Evolutionary conservation across 306 rosid species (phyloP).

Genomic region (Hippophae rhamnoides): DNA sequence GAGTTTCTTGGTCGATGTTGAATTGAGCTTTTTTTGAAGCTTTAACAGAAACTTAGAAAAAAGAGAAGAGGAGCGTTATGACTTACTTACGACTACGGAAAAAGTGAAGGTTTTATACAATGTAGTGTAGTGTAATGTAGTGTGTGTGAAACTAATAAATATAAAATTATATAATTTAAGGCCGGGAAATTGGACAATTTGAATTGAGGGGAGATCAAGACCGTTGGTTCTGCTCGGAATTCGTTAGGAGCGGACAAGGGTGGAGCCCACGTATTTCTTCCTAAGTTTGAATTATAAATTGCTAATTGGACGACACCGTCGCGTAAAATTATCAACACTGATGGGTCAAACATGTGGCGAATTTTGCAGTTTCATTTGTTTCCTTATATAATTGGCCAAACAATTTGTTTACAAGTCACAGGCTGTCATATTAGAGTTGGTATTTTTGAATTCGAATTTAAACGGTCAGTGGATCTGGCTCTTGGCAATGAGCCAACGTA

Average conservation of each 20-base stretch:
- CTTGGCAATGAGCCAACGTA: background rate
- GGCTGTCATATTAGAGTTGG: conserved; percentile 11
- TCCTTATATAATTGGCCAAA: conserved; percentile 19
- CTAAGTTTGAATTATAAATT: background rate
- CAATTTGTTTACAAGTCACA: conserved; percentile 14
- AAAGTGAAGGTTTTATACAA: conserved; percentile 14
- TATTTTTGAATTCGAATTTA: conserved; percentile 65
- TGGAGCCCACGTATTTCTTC: conserved; percentile 32
- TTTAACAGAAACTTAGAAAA: background rate
- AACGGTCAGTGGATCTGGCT: conserved; percentile 61
- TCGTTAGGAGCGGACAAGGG: conserved; percentile 57
- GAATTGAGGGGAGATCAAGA: conserved; percentile 37
- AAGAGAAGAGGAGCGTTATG: conserved; percentile 21
- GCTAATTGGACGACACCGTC: background rate
- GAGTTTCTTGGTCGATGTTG: too few relatives aligned
- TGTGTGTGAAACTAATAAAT: conserved; percentile 29
- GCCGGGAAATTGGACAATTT: conserved; percentile 63
- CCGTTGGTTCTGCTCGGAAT: conserved; percentile 43
- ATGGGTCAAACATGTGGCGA: background rate
- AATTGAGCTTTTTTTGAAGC: too few relatives aligned
- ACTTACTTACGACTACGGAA: conserved; percentile 5
- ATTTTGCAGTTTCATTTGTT: background rate
- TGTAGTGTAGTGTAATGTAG: background rate
- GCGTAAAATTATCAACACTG: too few relatives aligned
- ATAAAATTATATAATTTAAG: conserved; percentile 21